Evolutionary conservation across 345 rosid species (phyloP).

Genomic region (Boechera divaricarpa): DNA sequence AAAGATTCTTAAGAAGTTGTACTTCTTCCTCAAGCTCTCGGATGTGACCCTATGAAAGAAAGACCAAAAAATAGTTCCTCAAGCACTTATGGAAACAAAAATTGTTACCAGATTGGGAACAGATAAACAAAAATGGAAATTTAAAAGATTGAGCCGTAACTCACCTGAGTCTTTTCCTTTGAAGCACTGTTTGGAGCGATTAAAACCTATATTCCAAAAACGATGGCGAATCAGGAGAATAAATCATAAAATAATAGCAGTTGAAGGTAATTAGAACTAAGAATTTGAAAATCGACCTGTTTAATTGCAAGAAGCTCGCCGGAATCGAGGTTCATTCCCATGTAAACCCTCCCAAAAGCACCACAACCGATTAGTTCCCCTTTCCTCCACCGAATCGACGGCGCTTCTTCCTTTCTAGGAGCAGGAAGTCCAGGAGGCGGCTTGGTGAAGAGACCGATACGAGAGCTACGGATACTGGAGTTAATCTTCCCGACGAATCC

Average conservation of each 20-base stretch:
- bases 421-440: slow-evolving; percentile 58
- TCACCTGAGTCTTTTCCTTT: slow-evolving; percentile 77
- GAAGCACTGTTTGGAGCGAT: slow-evolving; percentile 68
- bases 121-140: background rate
- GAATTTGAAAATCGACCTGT: slow-evolving; percentile 51
- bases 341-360: slow-evolving; percentile 73
- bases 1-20: slow-evolving; percentile 78
- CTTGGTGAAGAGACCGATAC: slow-evolving; percentile 62
- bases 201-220: slow-evolving; percentile 53
- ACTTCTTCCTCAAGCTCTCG: slow-evolving; percentile 92
- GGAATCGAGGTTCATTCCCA: slow-evolving; percentile 85
- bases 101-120: background rate
- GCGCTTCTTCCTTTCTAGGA: slow-evolving; percentile 48
- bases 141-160: background rate
- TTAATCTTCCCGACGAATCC: slow-evolving; percentile 72
- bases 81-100: background rate
- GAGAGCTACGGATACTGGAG: slow-evolving; percentile 74
- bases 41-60: slow-evolving; percentile 57
- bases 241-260: background rate
- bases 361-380: slow-evolving; percentile 77
- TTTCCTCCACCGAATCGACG: slow-evolving; percentile 80
- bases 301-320: slow-evolving; percentile 81
- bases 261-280: background rate
- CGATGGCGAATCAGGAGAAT: background rate
- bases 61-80: background rate